Conservation (phyloP, 371 early-diverging fungal species). For the Mortierella sp. region DNA sequence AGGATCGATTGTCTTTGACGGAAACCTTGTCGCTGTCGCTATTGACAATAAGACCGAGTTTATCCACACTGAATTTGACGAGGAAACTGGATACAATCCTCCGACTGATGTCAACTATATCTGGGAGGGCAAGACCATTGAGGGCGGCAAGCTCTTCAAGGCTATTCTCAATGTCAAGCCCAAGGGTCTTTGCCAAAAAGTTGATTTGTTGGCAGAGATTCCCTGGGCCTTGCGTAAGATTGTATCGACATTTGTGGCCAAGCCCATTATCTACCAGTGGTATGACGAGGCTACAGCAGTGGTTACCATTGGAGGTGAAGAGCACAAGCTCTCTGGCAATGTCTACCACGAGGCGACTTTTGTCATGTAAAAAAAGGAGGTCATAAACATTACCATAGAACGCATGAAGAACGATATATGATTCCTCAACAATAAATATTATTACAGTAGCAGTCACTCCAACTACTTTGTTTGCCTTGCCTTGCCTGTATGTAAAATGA, state of each 20-base stretch:
- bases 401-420: background rate
- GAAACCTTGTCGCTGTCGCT: slow-evolving; percentile 77
- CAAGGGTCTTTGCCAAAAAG: slow-evolving; percentile 76
- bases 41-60: slow-evolving; percentile 78
- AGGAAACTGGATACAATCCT: slow-evolving; percentile 84
- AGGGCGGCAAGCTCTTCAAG: slow-evolving; percentile 72
- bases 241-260: slow-evolving; percentile 92
- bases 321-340: slow-evolving; percentile 57
- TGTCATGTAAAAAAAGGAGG: slow-evolving; percentile 33
- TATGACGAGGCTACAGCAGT: slow-evolving; percentile 74
- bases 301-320: slow-evolving; percentile 77
- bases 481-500: background rate
- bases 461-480: background rate
- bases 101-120: slow-evolving; percentile 79
- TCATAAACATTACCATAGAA: background rate
- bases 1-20: slow-evolving; percentile 79
- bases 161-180: slow-evolving; percentile 73
- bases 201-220: slow-evolving; percentile 90
- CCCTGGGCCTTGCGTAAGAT: slow-evolving; percentile 90
- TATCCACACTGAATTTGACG: slow-evolving; percentile 62
- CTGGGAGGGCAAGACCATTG: slow-evolving; percentile 81
- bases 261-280: slow-evolving; percentile 95
- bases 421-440: background rate
- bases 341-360: slow-evolving; percentile 58
- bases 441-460: slow-evolving; percentile 2